A percentile compares a stretch with the other conserved stretches of the same genome.
Conservation (phyloP, 148 eudicot genomes). For the Pharnaceum exiguum region DNA sequence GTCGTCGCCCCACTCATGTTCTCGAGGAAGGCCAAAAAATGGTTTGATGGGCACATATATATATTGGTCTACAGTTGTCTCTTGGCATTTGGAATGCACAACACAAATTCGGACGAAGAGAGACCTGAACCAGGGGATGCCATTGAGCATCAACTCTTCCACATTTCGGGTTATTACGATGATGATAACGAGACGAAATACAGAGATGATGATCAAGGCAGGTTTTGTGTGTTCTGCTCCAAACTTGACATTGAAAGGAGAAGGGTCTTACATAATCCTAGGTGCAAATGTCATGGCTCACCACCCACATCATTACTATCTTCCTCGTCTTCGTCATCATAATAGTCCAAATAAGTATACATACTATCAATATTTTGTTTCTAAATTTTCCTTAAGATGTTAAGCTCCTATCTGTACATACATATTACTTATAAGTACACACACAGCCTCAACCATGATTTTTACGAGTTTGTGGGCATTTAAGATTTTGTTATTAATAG, state of each 20-base stretch:
- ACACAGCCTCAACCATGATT: constrained; percentile 2
- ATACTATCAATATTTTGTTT: no score
- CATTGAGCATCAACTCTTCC: constrained; percentile 25
- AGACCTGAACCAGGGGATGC: constrained; percentile 17
- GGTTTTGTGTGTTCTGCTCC: constrained; percentile 51
- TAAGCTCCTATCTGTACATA: background rate
- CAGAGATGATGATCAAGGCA: constrained; percentile 9
- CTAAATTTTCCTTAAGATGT: background rate
- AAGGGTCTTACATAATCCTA: constrained; percentile 39
- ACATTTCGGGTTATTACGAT: constrained; percentile 15
- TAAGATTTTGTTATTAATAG: background rate
- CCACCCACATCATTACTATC: constrained; percentile 20
- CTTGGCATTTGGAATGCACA: constrained; percentile 26
- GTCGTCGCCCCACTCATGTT: constrained; percentile 11
- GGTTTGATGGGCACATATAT: constrained; percentile 7
- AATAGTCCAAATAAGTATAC: no score
- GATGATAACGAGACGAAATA: constrained; percentile 11
- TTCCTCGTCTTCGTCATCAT: constrained; percentile 21
- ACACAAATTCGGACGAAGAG: constrained; percentile 8
- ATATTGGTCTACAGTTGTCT: constrained; percentile 16
- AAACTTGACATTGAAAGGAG: constrained; percentile 38
- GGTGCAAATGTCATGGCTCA: constrained; percentile 41
- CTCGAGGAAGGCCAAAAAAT: constrained; percentile 13
- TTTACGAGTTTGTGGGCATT: background rate
- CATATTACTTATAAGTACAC: no score